Evolutionary conservation across 2,329 filamentous ascomycete genomes (phyloP).

Genomic region (Camptophora hylomeconis): DNA sequence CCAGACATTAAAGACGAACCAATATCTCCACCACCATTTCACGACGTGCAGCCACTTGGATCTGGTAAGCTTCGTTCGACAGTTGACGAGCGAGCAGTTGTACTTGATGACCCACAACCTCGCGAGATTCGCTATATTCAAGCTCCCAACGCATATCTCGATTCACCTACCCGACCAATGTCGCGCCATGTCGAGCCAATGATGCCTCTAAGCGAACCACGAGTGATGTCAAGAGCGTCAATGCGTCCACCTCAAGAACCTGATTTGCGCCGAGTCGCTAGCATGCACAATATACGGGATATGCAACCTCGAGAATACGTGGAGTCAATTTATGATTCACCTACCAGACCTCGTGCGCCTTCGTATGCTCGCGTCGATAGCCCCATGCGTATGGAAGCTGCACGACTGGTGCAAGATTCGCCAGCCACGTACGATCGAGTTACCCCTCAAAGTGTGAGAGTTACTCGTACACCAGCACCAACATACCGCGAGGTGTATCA

Average conservation of each 20-base stretch:
- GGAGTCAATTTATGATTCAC: slow-evolving; percentile 21
- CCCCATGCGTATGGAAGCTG: slow-evolving; percentile 19
- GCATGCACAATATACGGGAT: slow-evolving; percentile 31
- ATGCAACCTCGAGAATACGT: slow-evolving; percentile 30
- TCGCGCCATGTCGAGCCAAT: slow-evolving; percentile 15
- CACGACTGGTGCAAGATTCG: slow-evolving; percentile 21
- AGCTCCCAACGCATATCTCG: slow-evolving; percentile 10
- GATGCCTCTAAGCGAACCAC: slow-evolving; percentile 22
- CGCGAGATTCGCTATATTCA: slow-evolving; percentile 15
- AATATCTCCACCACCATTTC: slow-evolving; percentile 46
- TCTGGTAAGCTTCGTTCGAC: slow-evolving; percentile 24
- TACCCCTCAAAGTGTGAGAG: slow-evolving; percentile 31
- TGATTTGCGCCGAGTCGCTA: slow-evolving; percentile 34
- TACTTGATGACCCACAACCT: slow-evolving; percentile 33
- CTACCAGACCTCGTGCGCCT: slow-evolving; percentile 21
- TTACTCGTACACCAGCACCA: slow-evolving; percentile 25
- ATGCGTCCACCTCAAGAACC: slow-evolving; percentile 27
- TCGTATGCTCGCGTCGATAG: slow-evolving; percentile 28
- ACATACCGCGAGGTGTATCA: slow-evolving; percentile 29
- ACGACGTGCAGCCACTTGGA: slow-evolving; percentile 28
- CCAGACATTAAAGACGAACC: slow-evolving; percentile 50
- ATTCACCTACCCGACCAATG: slow-evolving; percentile 14
- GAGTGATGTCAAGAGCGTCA: slow-evolving; percentile 27
- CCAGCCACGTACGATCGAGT: slow-evolving; percentile 21
- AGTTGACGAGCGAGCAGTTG: slow-evolving; percentile 31